Evolutionary conservation across 768 basidiomycete species (phyloP), one percentile per base, ranked within the genome.

Genomic region (Auriscalpium microsporum): DNA sequence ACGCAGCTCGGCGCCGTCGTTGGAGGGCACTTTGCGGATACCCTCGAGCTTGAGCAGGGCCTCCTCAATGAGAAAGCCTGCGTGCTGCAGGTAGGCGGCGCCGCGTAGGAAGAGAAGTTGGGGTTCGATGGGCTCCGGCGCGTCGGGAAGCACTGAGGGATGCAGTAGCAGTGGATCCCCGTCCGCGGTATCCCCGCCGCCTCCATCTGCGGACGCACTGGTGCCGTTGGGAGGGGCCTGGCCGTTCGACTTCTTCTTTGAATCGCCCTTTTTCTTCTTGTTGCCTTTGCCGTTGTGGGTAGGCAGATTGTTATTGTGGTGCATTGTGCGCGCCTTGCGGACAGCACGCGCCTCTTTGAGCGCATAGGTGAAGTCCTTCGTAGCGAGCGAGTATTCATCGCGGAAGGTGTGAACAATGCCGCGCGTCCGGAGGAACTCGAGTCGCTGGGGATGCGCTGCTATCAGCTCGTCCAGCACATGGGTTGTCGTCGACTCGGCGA

Each of bases 361-460:
- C 3, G 86, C 90, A 58, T 83, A 69, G 0, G 91, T 92, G 58
- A 90, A 92, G 66, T 92, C 90, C 63, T 82, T 86, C 33, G 78
- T 80, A 1, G 91, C 91, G 35, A 78, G 73, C 3, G 72, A 56
- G 62, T 84, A 93, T 66, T 93, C 90, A 57, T 94, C 90, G 48
- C 88, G 81, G 75, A 93, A 94, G 65, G 85, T 87, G 62, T 87
- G 87, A 11, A 94, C 90, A 55, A 94, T 88, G 9, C 91, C 92
- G n/a, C 90, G 82, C 1, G 92, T 93, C 47, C 92, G 83, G 64
- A 81, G 87, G 67, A 87, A 92, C 69, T 94, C 90, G 36, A 94
- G 78, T 17, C 81, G 79, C 56, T 91, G 83, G 0, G 92, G 92
- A 57, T 84, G 71, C 16, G 73, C 69, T 1, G 79, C 76, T 56